Evolutionary conservation across 768 basidiomycete genomes (phyloP).

Genomic region (Lentinula lateritia): DNA sequence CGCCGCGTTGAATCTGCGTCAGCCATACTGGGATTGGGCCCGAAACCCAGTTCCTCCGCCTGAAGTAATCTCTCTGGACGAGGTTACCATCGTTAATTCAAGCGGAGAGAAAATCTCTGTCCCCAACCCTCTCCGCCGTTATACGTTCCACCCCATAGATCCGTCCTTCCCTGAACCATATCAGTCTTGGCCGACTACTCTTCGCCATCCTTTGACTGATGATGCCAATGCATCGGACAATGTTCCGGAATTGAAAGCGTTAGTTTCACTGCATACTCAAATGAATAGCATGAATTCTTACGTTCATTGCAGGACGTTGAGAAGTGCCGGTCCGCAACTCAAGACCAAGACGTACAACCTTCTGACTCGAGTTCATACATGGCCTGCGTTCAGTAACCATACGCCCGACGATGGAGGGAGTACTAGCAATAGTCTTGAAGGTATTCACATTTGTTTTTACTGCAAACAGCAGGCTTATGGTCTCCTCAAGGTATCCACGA

Average conservation of each 20-base stretch:
- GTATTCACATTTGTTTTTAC: conserved; percentile 42
- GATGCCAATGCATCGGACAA: conserved; percentile 24
- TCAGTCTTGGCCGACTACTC: conserved; percentile 25
- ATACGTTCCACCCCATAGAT: conserved; percentile 29
- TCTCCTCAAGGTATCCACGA: conserved; percentile 40
- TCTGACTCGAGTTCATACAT: conserved; percentile 30
- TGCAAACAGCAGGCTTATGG: conserved; percentile 33
- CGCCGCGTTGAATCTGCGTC: conserved; percentile 30
- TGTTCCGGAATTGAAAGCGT: conserved; percentile 23
- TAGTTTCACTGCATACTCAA: conserved; percentile 1
- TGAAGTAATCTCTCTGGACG: conserved; percentile 28
- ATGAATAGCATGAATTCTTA: background rate
- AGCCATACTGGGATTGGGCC: conserved; percentile 53
- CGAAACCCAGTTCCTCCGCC: conserved; percentile 28
- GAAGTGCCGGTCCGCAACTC: conserved; percentile 18
- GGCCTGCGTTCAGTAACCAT: conserved; percentile 45
- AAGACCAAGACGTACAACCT: conserved; percentile 30
- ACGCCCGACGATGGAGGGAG: conserved; percentile 28
- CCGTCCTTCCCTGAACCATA: conserved; percentile 24
- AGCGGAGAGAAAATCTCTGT: conserved; percentile 19
- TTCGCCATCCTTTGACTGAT: conserved; percentile 24
- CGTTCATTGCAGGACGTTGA: conserved; percentile 14
- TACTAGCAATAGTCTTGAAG: conserved; percentile 41
- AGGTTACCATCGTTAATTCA: conserved; percentile 27
- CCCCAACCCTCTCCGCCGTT: conserved; percentile 27